Evolutionary conservation across 129 eudicot genomes (phyloP), one percentile per base, ranked within the genome.

Genomic region (Smallanthus sonchifolius): DNA sequence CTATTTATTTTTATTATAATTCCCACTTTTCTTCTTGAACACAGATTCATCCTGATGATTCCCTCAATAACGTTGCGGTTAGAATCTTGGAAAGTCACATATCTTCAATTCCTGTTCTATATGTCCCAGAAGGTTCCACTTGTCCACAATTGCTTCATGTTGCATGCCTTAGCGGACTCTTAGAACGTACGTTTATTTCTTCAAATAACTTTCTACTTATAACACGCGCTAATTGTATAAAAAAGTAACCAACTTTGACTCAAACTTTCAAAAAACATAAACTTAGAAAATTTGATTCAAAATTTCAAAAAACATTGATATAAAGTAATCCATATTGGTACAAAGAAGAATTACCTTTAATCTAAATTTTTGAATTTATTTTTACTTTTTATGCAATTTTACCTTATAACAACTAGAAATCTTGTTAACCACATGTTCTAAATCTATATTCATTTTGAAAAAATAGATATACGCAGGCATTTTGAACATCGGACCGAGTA

Each of bases 31-130:
- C 51, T 39, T 64, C 52, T 52, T 60, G 38, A 39, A 48, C 35
- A 57, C 80, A 89, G 96, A 86, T 87, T 47, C 85, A 81, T 74
- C 92, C 96, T 4, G 96, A 89, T 74, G 92, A 89, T n/a, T 76
- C 96, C n/a, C 81, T 89, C 2, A 82, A 54, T 34, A 80, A 79
- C 36, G 79, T 84, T 49, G 92, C 83, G 42, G 62, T 77, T 59
- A 80, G 83, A 65, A 86, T 89, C 59, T 70, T 89, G 82, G 80
- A 76, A 73, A 80, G 81, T 76, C 83, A 77, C 42, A 81, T 89
- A 73, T 89, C 92, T 10, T 39, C 87, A 20, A 77, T 84, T 76
- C 96, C 96, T 9, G 74, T 89, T 67, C 51, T 89, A 37, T 73
- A 84, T 69, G 57, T 79, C 52, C 68, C 39, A 34, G 70, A 77